These are phyloP conservation scores for Diplodia intermedia DNA, from an alignment of 2,329 filamentous ascomycete genomes.

Conservation along the genomic window DNA sequence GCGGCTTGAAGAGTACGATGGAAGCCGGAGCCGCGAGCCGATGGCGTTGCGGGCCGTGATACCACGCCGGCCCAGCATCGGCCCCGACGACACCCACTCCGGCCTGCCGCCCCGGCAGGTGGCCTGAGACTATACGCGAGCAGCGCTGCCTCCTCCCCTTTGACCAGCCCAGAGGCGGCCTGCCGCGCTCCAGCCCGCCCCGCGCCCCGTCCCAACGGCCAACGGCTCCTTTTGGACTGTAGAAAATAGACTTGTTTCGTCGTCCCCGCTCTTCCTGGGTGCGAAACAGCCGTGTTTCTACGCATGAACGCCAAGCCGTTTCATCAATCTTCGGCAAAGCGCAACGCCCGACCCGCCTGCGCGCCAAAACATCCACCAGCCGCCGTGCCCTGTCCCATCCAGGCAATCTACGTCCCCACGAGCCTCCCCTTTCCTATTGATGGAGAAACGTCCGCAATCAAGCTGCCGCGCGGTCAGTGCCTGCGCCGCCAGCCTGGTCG, in stretches of 20 bases:
- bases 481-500: conserved; percentile 5
- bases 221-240: conserved; percentile 5
- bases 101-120: conserved; percentile 6
- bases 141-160: conserved; percentile 11
- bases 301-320: conserved; percentile 29
- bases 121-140: conserved; percentile 13
- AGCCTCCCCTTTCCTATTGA: conserved; percentile 24
- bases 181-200: background rate
- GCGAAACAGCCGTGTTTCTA: conserved; percentile 30
- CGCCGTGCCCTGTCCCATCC: conserved; percentile 2
- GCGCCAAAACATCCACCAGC: conserved; percentile 19
- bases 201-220: conserved; percentile 14
- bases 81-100: background rate
- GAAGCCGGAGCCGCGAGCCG: conserved; percentile 22
- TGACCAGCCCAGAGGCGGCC: background rate
- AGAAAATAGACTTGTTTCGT: conserved; percentile 25
- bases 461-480: conserved; percentile 14
- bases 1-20: conserved; percentile 31
- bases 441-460: conserved; percentile 27
- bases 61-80: conserved; percentile 10
- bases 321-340: conserved; percentile 29
- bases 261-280: conserved; percentile 20
- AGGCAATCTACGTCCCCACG: conserved; percentile 17
- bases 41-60: conserved; percentile 22
- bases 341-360: conserved; percentile 4